Conservation (phyloP, 139 green algal species). For the Chlorella sp. region DNA sequence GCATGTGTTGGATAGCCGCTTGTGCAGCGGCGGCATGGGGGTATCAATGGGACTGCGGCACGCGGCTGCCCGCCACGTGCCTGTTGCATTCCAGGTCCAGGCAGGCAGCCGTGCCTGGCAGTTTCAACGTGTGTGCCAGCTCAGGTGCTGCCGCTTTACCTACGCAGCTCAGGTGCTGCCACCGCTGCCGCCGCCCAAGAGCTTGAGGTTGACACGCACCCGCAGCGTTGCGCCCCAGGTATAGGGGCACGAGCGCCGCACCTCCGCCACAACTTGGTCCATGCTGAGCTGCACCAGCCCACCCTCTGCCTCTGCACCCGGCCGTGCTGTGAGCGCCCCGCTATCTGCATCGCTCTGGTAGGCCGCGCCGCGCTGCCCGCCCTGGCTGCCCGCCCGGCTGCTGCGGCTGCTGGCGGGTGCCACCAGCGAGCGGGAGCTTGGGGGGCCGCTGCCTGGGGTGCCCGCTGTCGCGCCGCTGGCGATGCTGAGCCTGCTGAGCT, state of each 20-base stretch:
- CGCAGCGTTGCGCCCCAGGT: constrained; percentile 21
- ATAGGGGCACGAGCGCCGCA: constrained; percentile 29
- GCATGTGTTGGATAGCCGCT: too few relatives aligned
- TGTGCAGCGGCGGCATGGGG: too few relatives aligned
- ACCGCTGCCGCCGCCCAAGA: not conserved
- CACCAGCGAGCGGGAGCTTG: not conserved
- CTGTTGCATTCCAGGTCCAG: too few relatives aligned
- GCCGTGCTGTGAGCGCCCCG: constrained; percentile 8
- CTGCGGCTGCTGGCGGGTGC: not conserved
- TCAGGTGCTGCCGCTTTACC: too few relatives aligned
- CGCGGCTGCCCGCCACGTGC: too few relatives aligned
- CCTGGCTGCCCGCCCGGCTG: not conserved
- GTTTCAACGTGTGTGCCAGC: too few relatives aligned
- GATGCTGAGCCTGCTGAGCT: constrained; percentile 32
- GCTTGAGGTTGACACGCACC: constrained; percentile 1
- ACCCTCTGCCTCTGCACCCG: not conserved
- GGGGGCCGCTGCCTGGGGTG: too few relatives aligned
- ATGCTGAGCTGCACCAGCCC: constrained; percentile 6
- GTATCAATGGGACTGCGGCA: too few relatives aligned
- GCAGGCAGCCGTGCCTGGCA: too few relatives aligned
- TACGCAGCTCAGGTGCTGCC: not conserved
- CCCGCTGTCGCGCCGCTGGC: constrained; percentile 3
- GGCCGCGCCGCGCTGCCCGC: not conserved
- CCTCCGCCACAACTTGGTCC: constrained; percentile 16
- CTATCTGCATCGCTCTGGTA: constrained; percentile 4